A percentile compares a stretch with the other conserved stretches of the same genome.
These are phyloP conservation scores for Cutaneotrichosporon mucoides DNA, from an alignment of 1,284 basidiomycete genomes.

Conservation along the genomic window DNA sequence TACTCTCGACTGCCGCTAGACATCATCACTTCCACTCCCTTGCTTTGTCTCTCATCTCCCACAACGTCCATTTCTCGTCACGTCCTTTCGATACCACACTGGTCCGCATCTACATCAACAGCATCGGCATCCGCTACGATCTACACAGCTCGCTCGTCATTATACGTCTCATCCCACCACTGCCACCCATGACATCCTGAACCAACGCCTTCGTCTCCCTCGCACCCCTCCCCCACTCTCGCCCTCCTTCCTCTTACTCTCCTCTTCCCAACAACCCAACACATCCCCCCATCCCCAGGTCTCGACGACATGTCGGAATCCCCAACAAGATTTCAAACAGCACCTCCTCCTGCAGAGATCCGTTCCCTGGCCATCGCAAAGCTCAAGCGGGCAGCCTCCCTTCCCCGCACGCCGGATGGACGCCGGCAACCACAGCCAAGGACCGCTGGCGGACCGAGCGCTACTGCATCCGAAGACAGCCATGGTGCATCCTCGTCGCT, in stretches of 20 bases:
- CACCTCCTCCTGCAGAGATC: conserved; percentile 14
- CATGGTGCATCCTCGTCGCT: conserved; percentile 2
- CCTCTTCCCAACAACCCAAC: not conserved
- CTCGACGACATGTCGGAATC: conserved; percentile 8
- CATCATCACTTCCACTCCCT: too few relatives aligned
- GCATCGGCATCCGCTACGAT: too few relatives aligned
- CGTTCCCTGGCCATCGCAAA: conserved; percentile 80
- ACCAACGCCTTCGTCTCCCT: not conserved
- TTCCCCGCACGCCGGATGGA: conserved; percentile 82
- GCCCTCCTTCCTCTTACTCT: not conserved
- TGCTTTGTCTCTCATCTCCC: too few relatives aligned
- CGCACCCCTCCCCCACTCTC: not conserved
- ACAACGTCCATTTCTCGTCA: too few relatives aligned
- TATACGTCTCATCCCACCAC: not conserved
- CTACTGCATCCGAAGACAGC: not conserved
- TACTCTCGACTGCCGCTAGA: too few relatives aligned
- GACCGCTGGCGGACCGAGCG: conserved; percentile 52
- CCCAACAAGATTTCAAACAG: conserved; percentile 5
- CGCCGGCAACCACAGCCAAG: conserved; percentile 61
- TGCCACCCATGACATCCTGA: conserved; percentile 1
- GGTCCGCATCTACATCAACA: too few relatives aligned
- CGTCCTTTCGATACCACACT: too few relatives aligned
- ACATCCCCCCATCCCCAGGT: not conserved
- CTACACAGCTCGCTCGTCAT: too few relatives aligned
- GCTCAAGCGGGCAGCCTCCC: conserved; percentile 79